Evolutionary conservation across 257 asterid genomes (phyloP).

Genomic region (Euphrasia confusa): DNA sequence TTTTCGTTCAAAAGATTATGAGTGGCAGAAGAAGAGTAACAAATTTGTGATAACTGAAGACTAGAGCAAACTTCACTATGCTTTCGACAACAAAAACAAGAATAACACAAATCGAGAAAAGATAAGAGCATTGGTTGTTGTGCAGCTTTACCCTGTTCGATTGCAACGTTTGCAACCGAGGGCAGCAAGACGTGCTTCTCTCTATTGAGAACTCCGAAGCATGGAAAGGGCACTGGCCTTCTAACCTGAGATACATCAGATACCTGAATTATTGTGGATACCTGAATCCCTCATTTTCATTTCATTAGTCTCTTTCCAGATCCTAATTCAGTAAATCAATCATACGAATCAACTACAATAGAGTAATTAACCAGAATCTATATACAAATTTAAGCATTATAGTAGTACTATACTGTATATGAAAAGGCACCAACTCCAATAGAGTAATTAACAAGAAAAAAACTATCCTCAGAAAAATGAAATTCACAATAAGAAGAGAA

Average conservation of each 20-base stretch:
- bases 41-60: not conserved
- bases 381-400: too few relatives aligned
- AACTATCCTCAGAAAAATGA: not conserved
- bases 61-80: not conserved
- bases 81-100: not conserved
- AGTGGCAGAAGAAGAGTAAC: too few relatives aligned
- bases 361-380: not conserved
- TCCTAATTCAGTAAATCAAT: too few relatives aligned
- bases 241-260: conserved; percentile 41
- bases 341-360: too few relatives aligned
- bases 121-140: not conserved
- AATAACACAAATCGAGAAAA: not conserved
- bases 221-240: conserved; percentile 28
- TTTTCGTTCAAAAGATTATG: not conserved
- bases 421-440: not conserved
- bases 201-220: conserved; percentile 56
- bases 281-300: too few relatives aligned
- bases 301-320: too few relatives aligned
- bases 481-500: not conserved
- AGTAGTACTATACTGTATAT: too few relatives aligned
- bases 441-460: not conserved
- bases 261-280: too few relatives aligned
- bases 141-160: conserved; percentile 33
- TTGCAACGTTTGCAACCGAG: conserved; percentile 16
- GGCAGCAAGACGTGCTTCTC: conserved; percentile 66